Conservation (phyloP, 164 flowering plant species). For the Euptelea pleiosperma region DNA sequence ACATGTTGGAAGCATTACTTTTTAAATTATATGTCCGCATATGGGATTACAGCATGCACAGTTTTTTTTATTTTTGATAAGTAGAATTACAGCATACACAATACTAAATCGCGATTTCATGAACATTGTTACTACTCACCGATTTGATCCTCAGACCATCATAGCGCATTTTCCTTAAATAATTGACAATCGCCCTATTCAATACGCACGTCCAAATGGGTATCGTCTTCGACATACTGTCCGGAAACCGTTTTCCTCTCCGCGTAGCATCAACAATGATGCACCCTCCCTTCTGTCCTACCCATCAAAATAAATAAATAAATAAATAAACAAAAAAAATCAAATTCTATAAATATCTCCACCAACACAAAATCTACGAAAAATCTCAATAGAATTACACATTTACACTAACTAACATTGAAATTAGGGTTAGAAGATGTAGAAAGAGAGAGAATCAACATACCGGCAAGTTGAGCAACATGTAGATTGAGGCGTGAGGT, state of each 20-base stretch:
- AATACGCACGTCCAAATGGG: slow-evolving; percentile 94
- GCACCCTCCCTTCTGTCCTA: slow-evolving; percentile 92
- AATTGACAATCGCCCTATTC: slow-evolving; percentile 57
- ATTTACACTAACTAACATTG: not conserved
- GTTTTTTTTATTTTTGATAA: too few species aligned
- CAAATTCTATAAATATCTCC: slow-evolving; percentile 1
- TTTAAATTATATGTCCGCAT: too few species aligned
- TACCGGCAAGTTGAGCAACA: slow-evolving; percentile 77
- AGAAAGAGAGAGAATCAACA: not conserved
- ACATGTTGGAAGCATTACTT: too few species aligned
- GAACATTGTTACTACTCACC: slow-evolving; percentile 4
- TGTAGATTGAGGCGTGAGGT: slow-evolving; percentile 92
- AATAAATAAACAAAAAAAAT: slow-evolving; percentile 4
- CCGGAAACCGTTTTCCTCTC: slow-evolving; percentile 95
- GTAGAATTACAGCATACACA: slow-evolving; percentile 1
- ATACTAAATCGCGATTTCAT: not conserved
- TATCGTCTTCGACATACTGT: slow-evolving; percentile 95
- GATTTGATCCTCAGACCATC: slow-evolving; percentile 4
- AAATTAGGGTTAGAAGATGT: not conserved
- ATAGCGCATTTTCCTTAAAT: slow-evolving; percentile 19
- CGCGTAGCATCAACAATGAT: slow-evolving; percentile 90
- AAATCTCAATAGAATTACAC: not conserved
- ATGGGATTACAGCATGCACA: too few species aligned
- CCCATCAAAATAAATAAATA: slow-evolving; percentile 32
- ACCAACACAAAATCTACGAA: not conserved